phyloP scores from a whole-genome alignment of 177 flowering plant genomes.

The Telopea speciosissima region DNA sequence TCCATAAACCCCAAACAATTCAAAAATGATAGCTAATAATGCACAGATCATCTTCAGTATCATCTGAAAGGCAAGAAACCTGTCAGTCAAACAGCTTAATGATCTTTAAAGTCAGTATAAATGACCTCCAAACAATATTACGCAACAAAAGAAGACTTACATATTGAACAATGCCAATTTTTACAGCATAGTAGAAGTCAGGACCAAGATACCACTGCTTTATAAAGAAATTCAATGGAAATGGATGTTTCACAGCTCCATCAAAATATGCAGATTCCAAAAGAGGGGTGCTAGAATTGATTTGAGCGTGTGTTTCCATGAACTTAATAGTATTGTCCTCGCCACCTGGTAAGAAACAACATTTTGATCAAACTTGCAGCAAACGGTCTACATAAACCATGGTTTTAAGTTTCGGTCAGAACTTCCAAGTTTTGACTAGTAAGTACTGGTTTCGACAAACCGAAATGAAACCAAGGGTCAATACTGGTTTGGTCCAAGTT shows the following conservation, averaged over 20 bases:
- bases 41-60: conserved; percentile 92
- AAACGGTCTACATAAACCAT: too few relatives aligned
- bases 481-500: too few relatives aligned
- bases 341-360: conserved; percentile 52
- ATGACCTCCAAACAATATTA: not conserved
- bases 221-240: conserved; percentile 72
- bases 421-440: too few relatives aligned
- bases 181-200: conserved; percentile 90
- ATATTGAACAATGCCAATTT: conserved; percentile 97
- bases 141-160: conserved; percentile 40
- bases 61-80: conserved; percentile 52
- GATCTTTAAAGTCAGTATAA: not conserved
- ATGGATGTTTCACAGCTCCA: conserved; percentile 93
- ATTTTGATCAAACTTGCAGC: conserved; percentile 1
- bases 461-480: too few relatives aligned
- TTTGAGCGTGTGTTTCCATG: conserved; percentile 61
- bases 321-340: conserved; percentile 78
- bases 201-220: conserved; percentile 89
- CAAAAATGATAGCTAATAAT: conserved; percentile 66
- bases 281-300: conserved; percentile 57
- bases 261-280: conserved; percentile 66
- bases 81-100: conserved; percentile 1
- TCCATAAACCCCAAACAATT: conserved; percentile 84
- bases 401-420: too few relatives aligned
- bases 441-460: too few relatives aligned